Percentiles rank a stretch among this genome's conserved stretches.
These are phyloP conservation scores for Thymus quinquecostatus DNA, from an alignment of 257 asterid genomes.

Conservation along the genomic window DNA sequence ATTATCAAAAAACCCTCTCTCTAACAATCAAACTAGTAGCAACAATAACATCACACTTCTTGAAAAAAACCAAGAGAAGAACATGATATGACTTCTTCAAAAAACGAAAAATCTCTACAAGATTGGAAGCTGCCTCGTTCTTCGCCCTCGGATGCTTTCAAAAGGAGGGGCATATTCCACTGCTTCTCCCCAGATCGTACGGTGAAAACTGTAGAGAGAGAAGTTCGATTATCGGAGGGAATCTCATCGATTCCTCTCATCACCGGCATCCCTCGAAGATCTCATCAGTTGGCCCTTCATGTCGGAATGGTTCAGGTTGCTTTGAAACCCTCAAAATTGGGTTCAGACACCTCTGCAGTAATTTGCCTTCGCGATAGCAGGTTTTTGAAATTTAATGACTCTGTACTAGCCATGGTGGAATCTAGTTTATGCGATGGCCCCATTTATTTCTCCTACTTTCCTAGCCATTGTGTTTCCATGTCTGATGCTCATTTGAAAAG, in stretches of 20 bases:
- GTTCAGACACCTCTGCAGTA: conserved; percentile 4
- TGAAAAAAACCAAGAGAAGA: no score
- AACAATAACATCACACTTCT: no score
- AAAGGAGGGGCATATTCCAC: background rate
- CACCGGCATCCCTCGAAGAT: background rate
- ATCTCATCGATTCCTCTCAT: background rate
- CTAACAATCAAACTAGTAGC: no score
- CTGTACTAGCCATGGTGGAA: background rate
- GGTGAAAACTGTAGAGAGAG: background rate
- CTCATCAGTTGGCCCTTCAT: background rate
- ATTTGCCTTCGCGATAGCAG: background rate
- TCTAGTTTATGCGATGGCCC: background rate
- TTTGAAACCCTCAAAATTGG: background rate
- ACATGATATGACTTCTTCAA: no score
- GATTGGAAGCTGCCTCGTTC: background rate
- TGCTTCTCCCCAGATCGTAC: background rate
- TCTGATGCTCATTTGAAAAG: background rate
- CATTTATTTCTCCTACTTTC: background rate
- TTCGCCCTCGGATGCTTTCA: background rate
- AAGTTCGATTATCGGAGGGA: background rate
- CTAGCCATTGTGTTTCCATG: background rate
- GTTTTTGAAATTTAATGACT: background rate
- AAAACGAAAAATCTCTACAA: background rate
- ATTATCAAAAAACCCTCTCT: no score
- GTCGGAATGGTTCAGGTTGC: background rate